A percentile compares a stretch with the other conserved stretches of the same genome.
These are phyloP conservation scores for Starmerella apis DNA, from an alignment of 805 yeast species.

Conservation along the genomic window DNA sequence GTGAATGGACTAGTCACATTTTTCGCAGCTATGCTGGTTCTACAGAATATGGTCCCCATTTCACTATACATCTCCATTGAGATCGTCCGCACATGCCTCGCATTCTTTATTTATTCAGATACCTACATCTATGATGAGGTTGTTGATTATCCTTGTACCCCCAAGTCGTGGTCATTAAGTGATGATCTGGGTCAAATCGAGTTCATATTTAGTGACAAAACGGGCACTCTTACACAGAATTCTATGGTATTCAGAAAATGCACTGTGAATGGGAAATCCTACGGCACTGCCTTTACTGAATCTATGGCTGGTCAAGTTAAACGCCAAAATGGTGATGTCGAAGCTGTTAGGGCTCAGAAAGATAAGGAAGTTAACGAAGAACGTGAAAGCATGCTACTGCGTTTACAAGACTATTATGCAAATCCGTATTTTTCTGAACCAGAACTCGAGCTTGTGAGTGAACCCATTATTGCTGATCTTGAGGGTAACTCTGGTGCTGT, in stretches of 20 bases:
- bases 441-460: conserved; percentile 42
- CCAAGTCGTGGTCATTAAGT: conserved; percentile 73
- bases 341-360: conserved; percentile 39
- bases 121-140: conserved; percentile 55
- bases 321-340: conserved; percentile 43
- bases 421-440: conserved; percentile 39
- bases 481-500: conserved; percentile 32
- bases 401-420: conserved; percentile 31
- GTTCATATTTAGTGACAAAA: conserved; percentile 70
- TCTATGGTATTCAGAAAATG: conserved; percentile 76
- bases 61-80: conserved; percentile 71
- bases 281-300: conserved; percentile 70
- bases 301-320: conserved; percentile 64
- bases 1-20: conserved; percentile 57
- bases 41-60: conserved; percentile 70
- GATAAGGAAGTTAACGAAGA: conserved; percentile 37
- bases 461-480: conserved; percentile 48
- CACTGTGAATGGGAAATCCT: conserved; percentile 53
- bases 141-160: conserved; percentile 65
- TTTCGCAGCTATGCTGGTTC: conserved; percentile 60
- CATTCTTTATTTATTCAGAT: conserved; percentile 64
- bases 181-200: conserved; percentile 81
- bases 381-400: conserved; percentile 39
- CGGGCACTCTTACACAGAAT: conserved; percentile 76
- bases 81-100: conserved; percentile 67